Percentiles rank a stretch among this genome's conserved stretches.
phyloP scores from a whole-genome alignment of 305 asterid species.

The Nicotiana rustica region DNA sequence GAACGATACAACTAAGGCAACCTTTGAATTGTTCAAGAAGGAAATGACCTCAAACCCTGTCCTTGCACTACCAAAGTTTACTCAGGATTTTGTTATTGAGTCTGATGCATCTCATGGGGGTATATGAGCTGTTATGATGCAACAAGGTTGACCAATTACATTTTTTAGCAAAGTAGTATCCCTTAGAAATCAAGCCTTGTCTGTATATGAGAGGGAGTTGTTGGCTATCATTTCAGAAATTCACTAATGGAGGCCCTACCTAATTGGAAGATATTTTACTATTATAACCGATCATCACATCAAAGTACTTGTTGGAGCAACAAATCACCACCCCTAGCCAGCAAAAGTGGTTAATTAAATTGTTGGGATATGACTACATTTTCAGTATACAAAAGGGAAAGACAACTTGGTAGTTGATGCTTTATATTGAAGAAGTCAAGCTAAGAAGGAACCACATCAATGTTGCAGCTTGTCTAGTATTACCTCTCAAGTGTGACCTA shows the following conservation, averaged over 20 bases:
- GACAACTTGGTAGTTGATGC: background rate
- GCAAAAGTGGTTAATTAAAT: background rate
- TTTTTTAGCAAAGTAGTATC: background rate
- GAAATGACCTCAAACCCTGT: background rate
- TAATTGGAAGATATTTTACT: background rate
- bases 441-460: background rate
- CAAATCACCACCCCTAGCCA: background rate
- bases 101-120: background rate
- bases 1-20: background rate
- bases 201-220: background rate
- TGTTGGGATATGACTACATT: background rate
- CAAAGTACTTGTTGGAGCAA: background rate
- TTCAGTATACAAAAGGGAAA: background rate
- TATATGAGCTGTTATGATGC: background rate
- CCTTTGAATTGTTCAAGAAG: background rate
- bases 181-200: background rate
- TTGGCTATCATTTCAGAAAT: background rate
- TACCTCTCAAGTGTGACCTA: background rate
- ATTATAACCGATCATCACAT: background rate
- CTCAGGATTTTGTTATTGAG: background rate
- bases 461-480: background rate
- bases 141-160: background rate
- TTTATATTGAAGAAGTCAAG: background rate
- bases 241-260: background rate
- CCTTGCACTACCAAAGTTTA: background rate